Evolutionary conservation across 768 basidiomycete species (phyloP).

Genomic region (Pisolithus sp.): DNA sequence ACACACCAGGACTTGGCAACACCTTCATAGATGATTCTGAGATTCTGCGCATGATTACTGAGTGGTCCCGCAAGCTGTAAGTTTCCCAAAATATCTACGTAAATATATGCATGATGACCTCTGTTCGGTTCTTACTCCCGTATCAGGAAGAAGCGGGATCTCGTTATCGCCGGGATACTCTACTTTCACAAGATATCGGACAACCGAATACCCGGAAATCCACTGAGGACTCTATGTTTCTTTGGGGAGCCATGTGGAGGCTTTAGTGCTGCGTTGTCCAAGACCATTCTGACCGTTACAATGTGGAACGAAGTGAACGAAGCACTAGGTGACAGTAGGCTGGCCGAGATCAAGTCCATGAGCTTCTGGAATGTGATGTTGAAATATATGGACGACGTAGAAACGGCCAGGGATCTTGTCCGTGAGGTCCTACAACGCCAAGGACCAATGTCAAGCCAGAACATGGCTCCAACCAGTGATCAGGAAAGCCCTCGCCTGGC

Average conservation of each 20-base stretch:
- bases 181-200: slow-evolving; percentile 27
- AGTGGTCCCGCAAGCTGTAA: neutral
- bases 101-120: neutral
- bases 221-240: slow-evolving; percentile 16
- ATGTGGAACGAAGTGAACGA: slow-evolving; percentile 23
- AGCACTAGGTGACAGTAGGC: neutral
- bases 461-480: neutral
- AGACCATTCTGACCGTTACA: slow-evolving; percentile 24
- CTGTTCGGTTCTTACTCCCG: neutral
- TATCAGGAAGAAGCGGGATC: slow-evolving; percentile 10
- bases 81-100: neutral
- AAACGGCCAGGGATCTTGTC: neutral
- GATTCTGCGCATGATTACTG: neutral
- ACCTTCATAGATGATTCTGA: neutral
- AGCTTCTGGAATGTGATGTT: neutral
- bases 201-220: slow-evolving; percentile 15
- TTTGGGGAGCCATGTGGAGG: slow-evolving; percentile 22
- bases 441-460: neutral
- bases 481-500: too few species aligned
- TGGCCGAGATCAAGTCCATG: neutral
- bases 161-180: slow-evolving; percentile 19
- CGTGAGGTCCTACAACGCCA: neutral
- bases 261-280: slow-evolving; percentile 11
- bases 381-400: neutral
- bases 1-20: neutral